Evolutionary conservation across 306 rosid genomes (phyloP).

Genomic region (Morella rubra): DNA sequence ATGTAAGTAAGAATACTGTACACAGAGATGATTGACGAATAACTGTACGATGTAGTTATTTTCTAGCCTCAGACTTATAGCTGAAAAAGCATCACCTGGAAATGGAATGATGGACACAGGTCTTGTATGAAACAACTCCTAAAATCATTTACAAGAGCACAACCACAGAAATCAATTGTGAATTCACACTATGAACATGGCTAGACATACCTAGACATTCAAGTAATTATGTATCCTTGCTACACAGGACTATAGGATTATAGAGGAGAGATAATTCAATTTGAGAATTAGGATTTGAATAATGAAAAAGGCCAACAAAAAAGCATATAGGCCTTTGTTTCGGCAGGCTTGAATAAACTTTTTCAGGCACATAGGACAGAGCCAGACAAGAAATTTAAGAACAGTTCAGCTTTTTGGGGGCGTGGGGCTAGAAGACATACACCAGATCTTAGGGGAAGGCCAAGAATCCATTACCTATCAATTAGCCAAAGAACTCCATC

Average conservation of each 20-base stretch:
- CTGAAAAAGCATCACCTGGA: not conserved
- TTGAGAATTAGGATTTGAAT: not conserved
- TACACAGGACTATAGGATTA: not conserved
- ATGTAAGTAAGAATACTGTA: not conserved
- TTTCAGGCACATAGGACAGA: not conserved
- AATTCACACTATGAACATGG: not conserved
- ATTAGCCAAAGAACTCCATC: conserved; percentile 99
- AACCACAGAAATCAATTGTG: not conserved
- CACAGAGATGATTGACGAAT: not conserved
- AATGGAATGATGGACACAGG: not conserved
- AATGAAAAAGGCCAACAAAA: not conserved
- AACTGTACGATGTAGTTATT: not conserved
- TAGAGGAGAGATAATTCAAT: not conserved
- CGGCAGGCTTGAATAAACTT: no score
- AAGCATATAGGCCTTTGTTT: no score
- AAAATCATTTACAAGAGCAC: not conserved
- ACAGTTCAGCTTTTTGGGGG: not conserved
- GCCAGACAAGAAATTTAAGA: not conserved
- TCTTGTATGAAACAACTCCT: not conserved
- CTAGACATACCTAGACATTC: not conserved
- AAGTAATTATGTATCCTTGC: not conserved
- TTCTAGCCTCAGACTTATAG: not conserved
- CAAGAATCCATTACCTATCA: conserved; percentile 63
- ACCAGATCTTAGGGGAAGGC: not conserved
- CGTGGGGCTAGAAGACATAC: not conserved